Base-by-base conservation (phyloP, 352 stramenopile species). In the Phytopythium litorale region DNA sequence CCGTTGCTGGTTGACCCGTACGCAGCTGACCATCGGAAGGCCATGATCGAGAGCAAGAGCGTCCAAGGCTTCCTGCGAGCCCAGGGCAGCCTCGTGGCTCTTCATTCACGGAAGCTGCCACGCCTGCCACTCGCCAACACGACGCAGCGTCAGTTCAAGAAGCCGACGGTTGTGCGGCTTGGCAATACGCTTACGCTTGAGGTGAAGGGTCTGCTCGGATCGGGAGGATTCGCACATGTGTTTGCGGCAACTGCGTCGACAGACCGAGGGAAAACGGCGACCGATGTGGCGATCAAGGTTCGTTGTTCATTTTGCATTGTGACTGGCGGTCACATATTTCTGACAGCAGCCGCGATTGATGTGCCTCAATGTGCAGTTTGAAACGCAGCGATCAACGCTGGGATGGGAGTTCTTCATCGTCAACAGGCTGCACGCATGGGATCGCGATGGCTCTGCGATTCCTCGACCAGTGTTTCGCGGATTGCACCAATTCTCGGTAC, bases 381-480 rank as follows among this genome's bases (percentile, higher is more conserved):
- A 96, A 66, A 91, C 85, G 37, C 71, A 76, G 33, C 72, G 75
- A 28, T 73, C 73, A 18, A 91, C 90, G 58, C 52, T 96, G 43
- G 69, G 72, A n/a, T 96, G 87, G 87, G 87, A 96, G 51, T 84
- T 89, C 38, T 93, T 84, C 58, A 71, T 92, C 32, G 80, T 78
- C 33, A 75, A 87, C 65, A 78, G 77, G 53, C 71, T 87, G 49
- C 32, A n/a, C 3, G 28, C 19, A 45, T 46, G 3, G 4, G 4
- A 18, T 45, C 19, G 51, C 18, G 28, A 45, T 5, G 25, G 28
- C 38, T 25, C 38, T 50, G 23, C 55, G 2, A 21, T 60, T 7
- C 55, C 55, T 60, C 55, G 55, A 32, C 55, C 53, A 63, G 23
- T 54, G 11, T 63, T 43, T 40, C 28, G 46, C 56, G 62, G 72